These are phyloP conservation scores for Aureoboletus auriporus DNA, from an alignment of 768 basidiomycete genomes.

Conservation along the genomic window DNA sequence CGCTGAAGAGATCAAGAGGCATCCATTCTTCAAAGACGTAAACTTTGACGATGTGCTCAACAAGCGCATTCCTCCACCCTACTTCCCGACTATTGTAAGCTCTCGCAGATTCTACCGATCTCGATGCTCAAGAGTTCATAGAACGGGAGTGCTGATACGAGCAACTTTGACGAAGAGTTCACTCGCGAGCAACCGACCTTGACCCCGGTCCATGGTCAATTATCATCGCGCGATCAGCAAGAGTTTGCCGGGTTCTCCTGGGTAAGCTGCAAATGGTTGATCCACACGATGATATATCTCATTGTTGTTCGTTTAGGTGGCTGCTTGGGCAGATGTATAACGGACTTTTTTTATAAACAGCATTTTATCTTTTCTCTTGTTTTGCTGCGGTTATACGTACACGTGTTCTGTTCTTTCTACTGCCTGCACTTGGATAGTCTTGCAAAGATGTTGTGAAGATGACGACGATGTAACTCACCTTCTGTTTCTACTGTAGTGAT, in stretches of 20 bases:
- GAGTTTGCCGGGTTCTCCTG: slow-evolving; percentile 98
- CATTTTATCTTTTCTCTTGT: slow-evolving; percentile 27
- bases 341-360: slow-evolving; percentile 20
- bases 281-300: neutral
- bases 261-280: slow-evolving; percentile 40
- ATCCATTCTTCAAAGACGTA: slow-evolving; percentile 98
- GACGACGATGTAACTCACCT: slow-evolving; percentile 18
- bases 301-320: slow-evolving; percentile 23
- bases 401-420: slow-evolving; percentile 21
- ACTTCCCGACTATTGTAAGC: slow-evolving; percentile 93
- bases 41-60: slow-evolving; percentile 95
- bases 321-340: slow-evolving; percentile 57
- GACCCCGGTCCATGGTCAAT: slow-evolving; percentile 93
- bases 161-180: slow-evolving; percentile 97
- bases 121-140: slow-evolving; percentile 27
- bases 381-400: slow-evolving; percentile 33
- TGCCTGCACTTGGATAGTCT: slow-evolving; percentile 39
- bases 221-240: slow-evolving; percentile 85
- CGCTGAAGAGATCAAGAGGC: slow-evolving; percentile 95
- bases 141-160: slow-evolving; percentile 84
- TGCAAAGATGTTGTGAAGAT: slow-evolving; percentile 21
- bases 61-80: slow-evolving; percentile 96
- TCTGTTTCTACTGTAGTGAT: slow-evolving; percentile 5
- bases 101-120: neutral
- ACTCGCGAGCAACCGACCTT: slow-evolving; percentile 95